A percentile compares a stretch with the other conserved stretches of the same genome.
Evolutionary conservation across 352 stramenopile genomes (phyloP).

Genomic region (Phytophthora syringae): DNA sequence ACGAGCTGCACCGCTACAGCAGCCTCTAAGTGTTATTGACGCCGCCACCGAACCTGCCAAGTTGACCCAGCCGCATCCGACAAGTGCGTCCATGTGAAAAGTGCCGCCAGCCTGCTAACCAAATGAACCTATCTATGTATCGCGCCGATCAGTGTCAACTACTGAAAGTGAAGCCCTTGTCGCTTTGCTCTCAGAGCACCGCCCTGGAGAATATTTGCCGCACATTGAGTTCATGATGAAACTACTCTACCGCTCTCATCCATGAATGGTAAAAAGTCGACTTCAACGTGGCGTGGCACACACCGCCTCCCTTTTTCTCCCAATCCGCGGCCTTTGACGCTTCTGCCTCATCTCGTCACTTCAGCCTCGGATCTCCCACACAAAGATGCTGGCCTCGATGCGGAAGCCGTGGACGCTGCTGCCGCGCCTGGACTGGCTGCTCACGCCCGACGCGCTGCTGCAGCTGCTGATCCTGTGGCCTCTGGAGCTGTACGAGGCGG

Average conservation of each 20-base stretch:
- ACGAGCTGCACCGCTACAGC: conserved; percentile 85
- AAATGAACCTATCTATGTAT: conserved; percentile 15
- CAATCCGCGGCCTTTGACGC: conserved; percentile 17
- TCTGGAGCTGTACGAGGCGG: conserved; percentile 76
- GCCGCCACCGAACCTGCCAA: neutral
- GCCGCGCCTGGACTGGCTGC: conserved; percentile 37
- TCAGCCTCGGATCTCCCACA: conserved; percentile 1
- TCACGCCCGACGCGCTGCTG: conserved; percentile 55
- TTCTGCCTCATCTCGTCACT: conserved; percentile 17
- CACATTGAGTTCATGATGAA: no score
- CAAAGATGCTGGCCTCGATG: conserved; percentile 21
- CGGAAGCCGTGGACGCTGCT: conserved; percentile 34
- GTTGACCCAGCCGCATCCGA: neutral
- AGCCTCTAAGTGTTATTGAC: conserved; percentile 48
- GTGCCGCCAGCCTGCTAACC: conserved; percentile 4
- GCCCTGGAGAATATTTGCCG: no score
- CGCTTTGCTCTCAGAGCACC: no score
- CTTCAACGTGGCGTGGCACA: conserved; percentile 12
- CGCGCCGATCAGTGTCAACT: neutral
- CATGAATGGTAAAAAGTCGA: no score
- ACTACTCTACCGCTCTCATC: no score
- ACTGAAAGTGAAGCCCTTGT: no score
- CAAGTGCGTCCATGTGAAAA: conserved; percentile 2
- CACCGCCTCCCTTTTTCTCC: neutral
- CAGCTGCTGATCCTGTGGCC: conserved; percentile 67